Evolutionary conservation across 257 asterid genomes (phyloP), one percentile per base, ranked within the genome.

Genomic region (Gentiana dahurica): DNA sequence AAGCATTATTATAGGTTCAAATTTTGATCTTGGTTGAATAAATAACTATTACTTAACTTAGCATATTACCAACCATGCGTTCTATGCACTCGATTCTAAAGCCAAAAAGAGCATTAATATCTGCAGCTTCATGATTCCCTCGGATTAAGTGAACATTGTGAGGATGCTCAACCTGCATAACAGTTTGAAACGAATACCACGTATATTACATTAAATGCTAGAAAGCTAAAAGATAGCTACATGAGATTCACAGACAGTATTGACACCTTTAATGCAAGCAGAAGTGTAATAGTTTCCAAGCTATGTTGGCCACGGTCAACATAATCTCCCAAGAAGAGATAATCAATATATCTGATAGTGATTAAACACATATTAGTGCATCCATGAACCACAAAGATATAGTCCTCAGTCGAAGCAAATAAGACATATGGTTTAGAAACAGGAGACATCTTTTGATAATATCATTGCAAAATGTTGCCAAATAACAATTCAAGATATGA

Each of bases 241-340:
- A 24, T 13, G 34, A 67, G 68, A 53, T 62, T 65, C 61, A 41
- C 24, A 53, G 55, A 57, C 58, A 45, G 60, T 36, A 34, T 47
- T 64, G 43, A 41, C 76, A 88, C 99, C 97, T 92, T 92, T 71
- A 85, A 71, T 47, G 99, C 95, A 60, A 92, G 72, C 75, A 92
- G 99, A 82, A 92, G 97, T 55, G 92, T 81, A 37, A 89, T 92
- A 36, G 89, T 86, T 65, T 92, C 99, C 91, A 92, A 71, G 79
- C 97, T 92, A 75, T 92, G 99, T 60, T 92, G 99, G 59, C 99
- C 99, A 44, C 99, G 93, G 68, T 92, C 99, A 73, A 91, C 98
- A 75, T 91, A 91, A 78, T 91, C 98, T 68, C 98, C 98, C 85
- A 91, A 69, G 81, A 91, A 92, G 70, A 92, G 95, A 75, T 92